phyloP scores from a whole-genome alignment of 2,329 filamentous ascomycete species.

The Fusarium tjaetaba region DNA sequence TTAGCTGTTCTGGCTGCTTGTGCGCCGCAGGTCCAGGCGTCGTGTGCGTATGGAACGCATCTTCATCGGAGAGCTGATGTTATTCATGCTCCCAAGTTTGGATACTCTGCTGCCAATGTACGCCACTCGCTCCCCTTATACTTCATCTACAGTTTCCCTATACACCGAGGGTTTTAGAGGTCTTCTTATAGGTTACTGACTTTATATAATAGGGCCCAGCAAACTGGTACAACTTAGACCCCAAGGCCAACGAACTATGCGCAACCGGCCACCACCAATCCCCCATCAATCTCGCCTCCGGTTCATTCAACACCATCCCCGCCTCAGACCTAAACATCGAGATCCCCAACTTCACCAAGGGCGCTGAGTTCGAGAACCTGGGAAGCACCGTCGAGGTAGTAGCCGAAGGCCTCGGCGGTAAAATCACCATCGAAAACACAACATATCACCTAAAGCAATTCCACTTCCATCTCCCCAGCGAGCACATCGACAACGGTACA shows the following conservation, averaged over 20 bases:
- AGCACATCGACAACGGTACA: slow-evolving; percentile 61
- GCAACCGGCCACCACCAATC: slow-evolving; percentile 62
- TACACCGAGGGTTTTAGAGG: too few species aligned
- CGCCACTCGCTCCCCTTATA: neutral
- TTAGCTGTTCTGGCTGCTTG: slow-evolving; percentile 27
- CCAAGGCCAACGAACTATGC: slow-evolving; percentile 56
- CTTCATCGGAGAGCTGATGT: slow-evolving; percentile 47
- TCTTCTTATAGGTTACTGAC: too few species aligned
- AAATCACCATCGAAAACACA: slow-evolving; percentile 52
- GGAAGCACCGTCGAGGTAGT: slow-evolving; percentile 62
- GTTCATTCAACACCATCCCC: slow-evolving; percentile 41
- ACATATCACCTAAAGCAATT: slow-evolving; percentile 62
- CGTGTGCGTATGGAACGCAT: slow-evolving; percentile 54
- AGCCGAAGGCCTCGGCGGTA: slow-evolving; percentile 55
- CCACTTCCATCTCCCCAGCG: slow-evolving; percentile 69
- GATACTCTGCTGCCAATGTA: slow-evolving; percentile 51
- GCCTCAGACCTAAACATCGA: slow-evolving; percentile 48
- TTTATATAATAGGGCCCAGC: slow-evolving; percentile 55
- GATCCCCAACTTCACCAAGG: slow-evolving; percentile 50
- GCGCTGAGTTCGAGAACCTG: slow-evolving; percentile 60
- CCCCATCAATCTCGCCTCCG: slow-evolving; percentile 61
- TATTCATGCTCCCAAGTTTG: slow-evolving; percentile 51
- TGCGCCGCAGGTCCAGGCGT: slow-evolving; percentile 42
- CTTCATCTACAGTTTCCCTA: fast-evolving
- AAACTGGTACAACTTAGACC: slow-evolving; percentile 60